Evolutionary conservation across 2,329 filamentous ascomycete species (phyloP), one percentile per base, ranked within the genome.

Genomic region (Dothistroma pini): DNA sequence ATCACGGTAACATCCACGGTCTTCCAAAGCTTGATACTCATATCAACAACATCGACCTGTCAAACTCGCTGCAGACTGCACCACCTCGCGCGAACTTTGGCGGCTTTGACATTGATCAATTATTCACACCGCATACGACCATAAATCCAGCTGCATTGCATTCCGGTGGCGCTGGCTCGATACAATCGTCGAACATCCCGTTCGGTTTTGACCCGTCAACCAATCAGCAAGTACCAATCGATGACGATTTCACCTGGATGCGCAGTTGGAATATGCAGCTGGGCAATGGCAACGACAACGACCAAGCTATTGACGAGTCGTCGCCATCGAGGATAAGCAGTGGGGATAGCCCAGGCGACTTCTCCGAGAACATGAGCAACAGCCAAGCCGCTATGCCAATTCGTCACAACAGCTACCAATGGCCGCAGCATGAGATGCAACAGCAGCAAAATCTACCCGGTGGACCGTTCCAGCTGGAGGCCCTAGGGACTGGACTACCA

Each of bases 321-420:
- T 97, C 95, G 14, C 95, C 95, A 16, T 97, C 95, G 9, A 92
- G 92, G 52, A 93, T 97, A 75, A 97, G 93, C 79, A 97, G 93
- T 78, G 96, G 91, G 49, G 91, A 90, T 61, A 97, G 93, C 76
- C 93, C 96, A 72, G 93, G 90, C 74, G 90, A 89, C 55, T 90
- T 93, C 75, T 96, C 91, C 76, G 95, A 97, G 74, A 86, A 92
- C 62, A 92, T 96, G 88, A 81, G 95, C 60, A 92, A 97, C 75
- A 91, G 90, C 32, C 65, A 68, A n/a, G 60, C 64, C 21, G 68
- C 58, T 8, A 63, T 73, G 34, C 56, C 66, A 2, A 65, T 70
- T 38, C 68, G 66, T 34, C 67, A 68, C 48, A 68, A 66, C 55
- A 61, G 64, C 57, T 67, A 68, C 29, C 65, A 66, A 54, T 86